Percentiles rank a stretch among this genome's conserved stretches.
These are phyloP conservation scores for Rusavskia elegans DNA, from an alignment of 495 filamentous ascomycete genomes.

Conservation along the genomic window DNA sequence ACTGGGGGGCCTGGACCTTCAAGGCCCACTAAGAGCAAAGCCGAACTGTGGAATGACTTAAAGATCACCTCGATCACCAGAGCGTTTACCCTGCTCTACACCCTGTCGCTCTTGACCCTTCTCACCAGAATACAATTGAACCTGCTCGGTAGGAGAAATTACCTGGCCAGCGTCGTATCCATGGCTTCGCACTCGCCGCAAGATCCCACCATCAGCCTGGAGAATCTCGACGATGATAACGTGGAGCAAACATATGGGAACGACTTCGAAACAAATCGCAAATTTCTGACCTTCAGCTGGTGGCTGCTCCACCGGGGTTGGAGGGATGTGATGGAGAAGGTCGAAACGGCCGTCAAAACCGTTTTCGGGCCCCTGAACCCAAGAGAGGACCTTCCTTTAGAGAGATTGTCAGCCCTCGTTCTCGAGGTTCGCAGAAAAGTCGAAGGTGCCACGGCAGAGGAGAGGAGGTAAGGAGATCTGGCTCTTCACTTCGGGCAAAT, in stretches of 20 bases:
- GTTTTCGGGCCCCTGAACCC: slow-evolving; percentile 73
- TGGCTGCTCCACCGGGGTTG: slow-evolving; percentile 91
- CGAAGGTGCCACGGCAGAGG: slow-evolving; percentile 57
- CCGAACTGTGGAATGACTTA: slow-evolving; percentile 91
- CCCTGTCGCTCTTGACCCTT: slow-evolving; percentile 71
- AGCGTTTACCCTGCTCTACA: slow-evolving; percentile 83
- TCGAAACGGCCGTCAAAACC: slow-evolving; percentile 66
- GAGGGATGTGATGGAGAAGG: slow-evolving; percentile 60
- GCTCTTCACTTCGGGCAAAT: not conserved
- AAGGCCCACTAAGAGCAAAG: slow-evolving; percentile 62
- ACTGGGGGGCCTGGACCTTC: slow-evolving; percentile 19
- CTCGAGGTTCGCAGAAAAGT: slow-evolving; percentile 64
- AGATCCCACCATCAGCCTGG: slow-evolving; percentile 59
- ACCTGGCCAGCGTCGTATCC: slow-evolving; percentile 85
- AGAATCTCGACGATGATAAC: slow-evolving; percentile 78
- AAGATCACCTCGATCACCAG: slow-evolving; percentile 89
- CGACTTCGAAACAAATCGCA: slow-evolving; percentile 86
- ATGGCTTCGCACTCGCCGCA: slow-evolving; percentile 49
- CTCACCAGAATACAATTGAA: slow-evolving; percentile 95
- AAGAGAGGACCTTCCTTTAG: slow-evolving; percentile 71
- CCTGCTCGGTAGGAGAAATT: slow-evolving; percentile 84
- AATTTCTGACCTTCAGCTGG: slow-evolving; percentile 94
- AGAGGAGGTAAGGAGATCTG: slow-evolving; percentile 36
- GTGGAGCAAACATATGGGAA: slow-evolving; percentile 65
- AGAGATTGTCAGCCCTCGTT: slow-evolving; percentile 60